Conservation (phyloP, 345 rosid genomes). For the Hypericum androsaemum region DNA sequence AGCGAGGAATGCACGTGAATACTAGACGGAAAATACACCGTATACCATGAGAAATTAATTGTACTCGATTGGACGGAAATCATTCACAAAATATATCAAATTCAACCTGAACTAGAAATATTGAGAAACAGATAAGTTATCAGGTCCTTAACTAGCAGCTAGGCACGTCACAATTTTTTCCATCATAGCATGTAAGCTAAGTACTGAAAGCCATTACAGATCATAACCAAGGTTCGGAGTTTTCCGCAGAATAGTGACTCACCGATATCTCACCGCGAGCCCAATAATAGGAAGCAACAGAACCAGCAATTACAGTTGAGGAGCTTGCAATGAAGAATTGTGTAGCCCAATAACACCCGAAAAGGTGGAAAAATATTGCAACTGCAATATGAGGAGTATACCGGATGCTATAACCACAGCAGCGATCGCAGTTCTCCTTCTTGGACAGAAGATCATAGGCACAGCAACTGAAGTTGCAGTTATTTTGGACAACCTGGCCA, state of each 20-base stretch:
- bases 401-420: slow-evolving; percentile 81
- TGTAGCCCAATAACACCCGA: slow-evolving; percentile 95
- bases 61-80: no score
- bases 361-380: slow-evolving; percentile 82
- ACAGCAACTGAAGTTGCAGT: slow-evolving; percentile 81
- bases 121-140: no score
- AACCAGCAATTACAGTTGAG: slow-evolving; percentile 80
- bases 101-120: no score
- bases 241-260: slow-evolving; percentile 17
- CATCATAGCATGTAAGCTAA: no score
- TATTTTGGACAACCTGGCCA: slow-evolving; percentile 66
- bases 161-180: no score
- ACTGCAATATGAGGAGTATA: slow-evolving; percentile 89
- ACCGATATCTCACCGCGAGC: slow-evolving; percentile 79
- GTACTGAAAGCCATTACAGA: no score
- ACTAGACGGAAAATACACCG: no score
- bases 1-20: no score
- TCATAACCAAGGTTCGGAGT: no score
- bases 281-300: slow-evolving; percentile 97
- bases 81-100: no score
- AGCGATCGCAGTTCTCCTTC: slow-evolving; percentile 72
- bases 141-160: no score
- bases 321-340: slow-evolving; percentile 81
- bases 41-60: no score
- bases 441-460: slow-evolving; percentile 73